Evolutionary conservation across 129 eudicot species (phyloP), one percentile per base, ranked within the genome.

Genomic region (Daucus carota): DNA sequence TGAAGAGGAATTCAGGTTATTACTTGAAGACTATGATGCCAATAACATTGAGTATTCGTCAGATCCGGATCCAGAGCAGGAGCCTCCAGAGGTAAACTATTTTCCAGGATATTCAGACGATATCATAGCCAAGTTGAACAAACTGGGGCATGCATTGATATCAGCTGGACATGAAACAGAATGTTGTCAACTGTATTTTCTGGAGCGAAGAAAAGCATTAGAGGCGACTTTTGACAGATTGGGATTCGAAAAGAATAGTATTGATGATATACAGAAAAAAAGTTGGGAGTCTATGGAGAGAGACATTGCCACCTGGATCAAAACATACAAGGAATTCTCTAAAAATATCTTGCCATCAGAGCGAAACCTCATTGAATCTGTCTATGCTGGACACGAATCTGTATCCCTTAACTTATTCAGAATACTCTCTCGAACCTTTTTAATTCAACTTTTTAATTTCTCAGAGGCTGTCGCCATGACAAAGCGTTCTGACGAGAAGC

Each of bases 261-360:
- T 87, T n/a, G 98, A 93, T 5, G 98, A 93, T 36, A 75, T 93
- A 76, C 92, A 85, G 66, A 93, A 83, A 78, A 93, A 87, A 90
- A 80, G 80, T 0, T 88, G 98, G 97, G 97, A 93, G n/a, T 34
- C 82, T 11, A 77, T 90, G 22, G 98, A 90, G 80, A 82, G 89
- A 62, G 96, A 90, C 46, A 83, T 93, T 13, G 79, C 72, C 3
- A 52, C 88, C 29, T 93, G 97, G 97, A 90, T 81, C 74, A 83
- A 70, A n/a, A 80, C 78, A 28, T 84, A 85, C 76, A 87, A 81
- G 59, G 76, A 83, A 20, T 84, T 76, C 75, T 60, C 85, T 66
- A 63, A 63, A 2, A 68, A 48, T 2, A 68, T 82, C 9, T 75
- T 93, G 31, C 77, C 89, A 7, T 74, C 78, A 17, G 98, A 93